Evolutionary conservation across 2,329 filamentous ascomycete species (phyloP).

Genomic region (Aspergillus hiratsukae): DNA sequence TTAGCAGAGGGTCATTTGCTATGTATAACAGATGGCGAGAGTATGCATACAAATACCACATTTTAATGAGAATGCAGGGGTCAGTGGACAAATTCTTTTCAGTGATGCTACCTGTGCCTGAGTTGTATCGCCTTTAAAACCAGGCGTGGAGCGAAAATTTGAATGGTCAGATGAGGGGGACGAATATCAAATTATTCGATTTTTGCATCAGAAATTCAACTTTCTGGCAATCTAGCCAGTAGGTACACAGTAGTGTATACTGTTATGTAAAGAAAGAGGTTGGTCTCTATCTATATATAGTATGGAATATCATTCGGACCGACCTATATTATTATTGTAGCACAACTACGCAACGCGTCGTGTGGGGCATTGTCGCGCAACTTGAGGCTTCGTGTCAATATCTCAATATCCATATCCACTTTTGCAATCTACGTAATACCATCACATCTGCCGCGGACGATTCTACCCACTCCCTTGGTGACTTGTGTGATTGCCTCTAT

Average conservation of each 20-base stretch:
- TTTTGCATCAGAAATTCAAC: neutral
- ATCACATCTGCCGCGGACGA: neutral
- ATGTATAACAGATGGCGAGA: conserved; percentile 42
- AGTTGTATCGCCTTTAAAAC: too few relatives aligned
- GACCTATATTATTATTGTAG: neutral
- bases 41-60: conserved; percentile 34
- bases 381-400: conserved; percentile 41
- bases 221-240: too few relatives aligned
- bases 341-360: conserved; percentile 4
- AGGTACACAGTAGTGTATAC: neutral
- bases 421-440: neutral
- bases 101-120: neutral
- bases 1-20: conserved; percentile 46
- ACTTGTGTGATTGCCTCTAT: neutral
- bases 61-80: conserved; percentile 26
- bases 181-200: neutral
- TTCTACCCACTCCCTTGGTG: neutral
- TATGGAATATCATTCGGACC: neutral
- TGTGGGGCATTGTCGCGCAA: conserved; percentile 17
- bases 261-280: neutral
- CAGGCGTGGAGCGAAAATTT: neutral
- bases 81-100: neutral
- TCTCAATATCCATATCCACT: conserved; percentile 27
- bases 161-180: neutral
- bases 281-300: neutral